Conservation (phyloP, 2,329 filamentous ascomycete genomes). For the Onygena corvina region DNA sequence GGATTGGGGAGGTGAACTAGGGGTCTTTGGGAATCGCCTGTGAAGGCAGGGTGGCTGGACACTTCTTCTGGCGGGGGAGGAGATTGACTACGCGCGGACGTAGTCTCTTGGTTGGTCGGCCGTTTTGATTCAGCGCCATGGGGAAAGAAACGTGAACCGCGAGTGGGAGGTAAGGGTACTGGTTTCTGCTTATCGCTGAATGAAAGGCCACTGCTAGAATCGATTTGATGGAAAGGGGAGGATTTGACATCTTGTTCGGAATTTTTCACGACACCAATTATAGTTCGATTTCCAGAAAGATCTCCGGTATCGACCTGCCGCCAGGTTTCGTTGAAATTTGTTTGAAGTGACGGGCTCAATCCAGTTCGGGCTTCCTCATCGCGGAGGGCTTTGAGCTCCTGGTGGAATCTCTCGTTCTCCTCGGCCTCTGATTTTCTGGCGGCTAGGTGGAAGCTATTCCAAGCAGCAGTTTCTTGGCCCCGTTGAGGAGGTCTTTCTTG, state of each 20-base stretch:
- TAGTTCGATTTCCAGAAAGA: conserved; percentile 29
- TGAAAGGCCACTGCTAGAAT: conserved; percentile 27
- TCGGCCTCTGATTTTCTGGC: conserved; percentile 32
- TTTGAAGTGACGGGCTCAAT: conserved; percentile 24
- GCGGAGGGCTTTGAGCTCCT: conserved; percentile 29
- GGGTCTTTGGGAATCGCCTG: conserved; percentile 39
- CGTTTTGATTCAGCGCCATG: conserved; percentile 29
- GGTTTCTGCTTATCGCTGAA: conserved; percentile 28
- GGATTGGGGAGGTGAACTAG: conserved; percentile 47
- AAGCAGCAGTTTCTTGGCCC: conserved; percentile 26
- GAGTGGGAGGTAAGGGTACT: conserved; percentile 26
- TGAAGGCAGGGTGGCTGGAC: conserved; percentile 46
- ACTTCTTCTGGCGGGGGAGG: conserved; percentile 48
- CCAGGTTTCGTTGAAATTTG: conserved; percentile 37
- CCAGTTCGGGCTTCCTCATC: conserved; percentile 28
- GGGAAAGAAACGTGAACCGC: conserved; percentile 41
- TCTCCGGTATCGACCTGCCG: conserved; percentile 34
- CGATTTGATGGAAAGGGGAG: conserved; percentile 26
- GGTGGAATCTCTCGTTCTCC: conserved; percentile 30
- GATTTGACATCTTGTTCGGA: conserved; percentile 20
- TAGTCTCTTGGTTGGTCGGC: conserved; percentile 22
- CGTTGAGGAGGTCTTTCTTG: conserved; percentile 22
- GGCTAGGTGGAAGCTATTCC: conserved; percentile 35
- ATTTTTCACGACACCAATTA: conserved; percentile 27
- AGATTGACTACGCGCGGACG: conserved; percentile 32